Evolutionary conservation across 768 basidiomycete genomes (phyloP), one percentile per base, ranked within the genome.

Genomic region (Pholiota molesta): DNA sequence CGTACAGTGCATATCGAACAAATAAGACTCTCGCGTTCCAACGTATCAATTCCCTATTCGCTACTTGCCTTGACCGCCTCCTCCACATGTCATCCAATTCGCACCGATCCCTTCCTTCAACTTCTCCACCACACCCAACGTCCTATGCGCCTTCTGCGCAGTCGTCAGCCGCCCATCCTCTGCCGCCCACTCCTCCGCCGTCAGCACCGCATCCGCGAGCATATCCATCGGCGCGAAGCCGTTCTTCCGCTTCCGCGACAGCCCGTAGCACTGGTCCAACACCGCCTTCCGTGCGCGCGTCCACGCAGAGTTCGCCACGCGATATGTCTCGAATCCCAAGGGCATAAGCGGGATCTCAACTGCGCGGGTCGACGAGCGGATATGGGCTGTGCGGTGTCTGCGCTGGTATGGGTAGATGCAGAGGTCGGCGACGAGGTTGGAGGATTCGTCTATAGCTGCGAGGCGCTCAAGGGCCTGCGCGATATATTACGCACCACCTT

Each of bases 111-210:
- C 83, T 40, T 72, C 66, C 61, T 80, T 81, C 62, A 89, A 95
- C 67, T 74, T 78, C 74, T 89, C 83, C 63, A 83, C 85, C n/a
- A n/a, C n/a, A 59, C 96, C 81, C 75, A 79, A 86, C 71, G 80
- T 83, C 67, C 95, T 76, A 77, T 96, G 91, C 16, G 95, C 81
- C 83, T 97, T 96, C 82, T 94, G 92, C 60, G 94, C 94, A 14
- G 94, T 91, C 0, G 94, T 96, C 56, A 94, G 83, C 33, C 95
- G 77, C 55, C 92, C 95, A 65, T 74, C 91, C 79, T 94, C 89
- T 0, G 93, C 90, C 5, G 94, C 95, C 95, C 95, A 96, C 75
- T 95, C 94, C 10, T 95, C 90, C 16, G 86, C 69, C 2, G 88
- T 89, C 67, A 97, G 73, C 28, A 97, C 79, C n/a, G 95, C 89